Base-by-base conservation (phyloP, 2,329 filamentous ascomycete species). In the Cladophialophora exuberans region DNA sequence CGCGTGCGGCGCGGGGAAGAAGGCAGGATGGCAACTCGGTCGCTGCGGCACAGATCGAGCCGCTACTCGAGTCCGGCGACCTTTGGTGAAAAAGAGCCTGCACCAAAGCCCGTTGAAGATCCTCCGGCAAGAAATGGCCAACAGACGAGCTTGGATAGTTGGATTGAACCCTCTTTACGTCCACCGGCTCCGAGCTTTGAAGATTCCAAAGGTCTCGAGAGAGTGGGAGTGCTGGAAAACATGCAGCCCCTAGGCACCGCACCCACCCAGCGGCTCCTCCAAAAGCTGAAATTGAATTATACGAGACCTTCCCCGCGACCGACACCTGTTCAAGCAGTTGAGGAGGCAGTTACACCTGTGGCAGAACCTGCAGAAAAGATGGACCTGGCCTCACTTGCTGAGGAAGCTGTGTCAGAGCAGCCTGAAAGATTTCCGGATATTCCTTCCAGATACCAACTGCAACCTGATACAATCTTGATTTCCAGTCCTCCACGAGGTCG, bases 221-320 rank as follows among this genome's bases (percentile, higher is more conserved):
- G 87, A 44, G 83, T 85, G 70, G 89, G 89, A 61, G 88, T 95
- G 15, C 77, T 95, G 55, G 86, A 89, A 71, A 86, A 86, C 65
- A 96, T 96, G 91, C 86, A 85, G 49, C 86, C 91, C 22, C 75
- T 96, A 52, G 91, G 91, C 35, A 81, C 85, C 51, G 78, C 85
- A 63, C 91, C 91, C 10, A 80, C 79, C 18, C 73, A 80, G 43
- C 81, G 83, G 68, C 76, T 85, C 62, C 83, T 84, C 73, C 76
- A 77, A 58, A 77, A 79, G 62, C 69, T 79, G 55, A 80, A 77
- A 66, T 45, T 66, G 48, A 60, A 56, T 23, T 57, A 55, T 26
- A 41, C 47, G 3, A 52, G 63, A 18, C 62, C 62, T 23, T 64
- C 61, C 38, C 45, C 51, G 23, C 59, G 62, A 23, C 48, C 57